Percentiles rank a stretch among this genome's conserved stretches.
Conservation (phyloP, 257 asterid genomes). For the Dorcoceras hygrometricum region DNA sequence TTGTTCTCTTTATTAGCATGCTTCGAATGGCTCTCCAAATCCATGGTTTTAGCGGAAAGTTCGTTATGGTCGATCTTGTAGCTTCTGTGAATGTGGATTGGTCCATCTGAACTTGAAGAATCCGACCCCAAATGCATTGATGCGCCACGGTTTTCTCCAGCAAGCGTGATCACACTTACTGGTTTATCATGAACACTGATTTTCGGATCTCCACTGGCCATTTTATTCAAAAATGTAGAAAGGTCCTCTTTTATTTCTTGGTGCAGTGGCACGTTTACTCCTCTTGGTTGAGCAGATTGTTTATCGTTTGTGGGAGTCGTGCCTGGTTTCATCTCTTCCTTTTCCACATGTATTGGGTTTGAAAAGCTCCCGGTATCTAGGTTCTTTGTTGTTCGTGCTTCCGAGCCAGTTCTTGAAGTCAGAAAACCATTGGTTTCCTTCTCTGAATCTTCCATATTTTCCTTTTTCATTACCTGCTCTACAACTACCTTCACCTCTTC, state of each 20-base stretch:
- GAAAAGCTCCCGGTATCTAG: constrained; percentile 24
- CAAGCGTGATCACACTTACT: constrained; percentile 68
- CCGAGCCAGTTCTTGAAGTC: constrained; percentile 22
- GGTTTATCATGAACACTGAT: constrained; percentile 32
- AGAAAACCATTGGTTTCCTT: constrained; percentile 27
- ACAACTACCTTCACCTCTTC: constrained; percentile 50
- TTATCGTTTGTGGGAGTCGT: constrained; percentile 14
- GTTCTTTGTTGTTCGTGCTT: constrained; percentile 22
- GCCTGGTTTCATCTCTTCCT: constrained; percentile 27
- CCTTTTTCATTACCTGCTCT: constrained; percentile 25
- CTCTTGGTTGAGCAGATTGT: constrained; percentile 31
- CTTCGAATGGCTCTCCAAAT: constrained; percentile 42
- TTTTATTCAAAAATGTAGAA: constrained; percentile 34
- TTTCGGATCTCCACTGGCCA: constrained; percentile 35
- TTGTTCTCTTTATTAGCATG: constrained; percentile 26
- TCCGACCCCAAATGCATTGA: constrained; percentile 68
- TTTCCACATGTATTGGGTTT: constrained; percentile 26
- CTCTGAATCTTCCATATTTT: constrained; percentile 28
- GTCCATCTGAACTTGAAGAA: constrained; percentile 37
- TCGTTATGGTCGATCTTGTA: constrained; percentile 56
- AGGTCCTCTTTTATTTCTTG: constrained; percentile 42
- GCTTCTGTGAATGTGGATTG: constrained; percentile 65
- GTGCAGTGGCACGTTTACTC: constrained; percentile 32
- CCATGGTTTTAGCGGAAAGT: constrained; percentile 40
- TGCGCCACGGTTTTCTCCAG: constrained; percentile 93